Conservation (phyloP, 768 basidiomycete species). For the Galerina marginata region DNA sequence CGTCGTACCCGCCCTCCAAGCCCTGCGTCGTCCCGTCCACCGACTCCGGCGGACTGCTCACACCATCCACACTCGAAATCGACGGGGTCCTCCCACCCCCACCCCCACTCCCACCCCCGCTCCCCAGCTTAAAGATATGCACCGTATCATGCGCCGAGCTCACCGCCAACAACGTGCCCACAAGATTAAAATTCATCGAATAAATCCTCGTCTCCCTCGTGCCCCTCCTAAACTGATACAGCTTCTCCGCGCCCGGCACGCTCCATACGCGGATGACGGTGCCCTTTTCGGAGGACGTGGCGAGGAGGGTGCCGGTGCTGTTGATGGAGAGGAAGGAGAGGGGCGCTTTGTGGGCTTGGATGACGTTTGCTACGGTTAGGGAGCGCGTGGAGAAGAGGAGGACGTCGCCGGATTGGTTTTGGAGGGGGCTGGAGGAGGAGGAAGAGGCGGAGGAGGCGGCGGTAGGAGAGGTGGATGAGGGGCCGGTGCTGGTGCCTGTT, state of each 20-base stretch:
- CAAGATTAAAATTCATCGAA: slow-evolving; percentile 80
- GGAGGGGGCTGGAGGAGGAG: slow-evolving; percentile 44
- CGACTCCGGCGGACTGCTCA: slow-evolving; percentile 63
- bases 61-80: slow-evolving; percentile 24
- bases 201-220: slow-evolving; percentile 87
- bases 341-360: slow-evolving; percentile 96
- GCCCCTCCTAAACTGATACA: slow-evolving; percentile 95
- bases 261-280: slow-evolving; percentile 97
- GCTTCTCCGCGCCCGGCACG: slow-evolving; percentile 88
- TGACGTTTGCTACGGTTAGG: slow-evolving; percentile 91
- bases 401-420: slow-evolving; percentile 77
- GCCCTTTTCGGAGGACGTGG: slow-evolving; percentile 93
- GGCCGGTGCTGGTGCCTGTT: too few species aligned
- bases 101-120: slow-evolving; percentile 7
- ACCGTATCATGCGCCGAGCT: slow-evolving; percentile 94
- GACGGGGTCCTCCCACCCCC: slow-evolving; percentile 12
- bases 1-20: slow-evolving; percentile 83
- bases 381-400: slow-evolving; percentile 94
- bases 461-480: slow-evolving; percentile 28
- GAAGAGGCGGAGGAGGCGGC: slow-evolving; percentile 33
- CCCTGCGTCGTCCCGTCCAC: slow-evolving; percentile 67
- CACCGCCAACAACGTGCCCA: slow-evolving; percentile 85
- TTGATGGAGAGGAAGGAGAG: slow-evolving; percentile 89
- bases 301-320: slow-evolving; percentile 85
- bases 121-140: slow-evolving; percentile 90